Evolutionary conservation across 805 yeast genomes (phyloP), one percentile per base, ranked within the genome.

Genomic region (Ogataea minuta): DNA sequence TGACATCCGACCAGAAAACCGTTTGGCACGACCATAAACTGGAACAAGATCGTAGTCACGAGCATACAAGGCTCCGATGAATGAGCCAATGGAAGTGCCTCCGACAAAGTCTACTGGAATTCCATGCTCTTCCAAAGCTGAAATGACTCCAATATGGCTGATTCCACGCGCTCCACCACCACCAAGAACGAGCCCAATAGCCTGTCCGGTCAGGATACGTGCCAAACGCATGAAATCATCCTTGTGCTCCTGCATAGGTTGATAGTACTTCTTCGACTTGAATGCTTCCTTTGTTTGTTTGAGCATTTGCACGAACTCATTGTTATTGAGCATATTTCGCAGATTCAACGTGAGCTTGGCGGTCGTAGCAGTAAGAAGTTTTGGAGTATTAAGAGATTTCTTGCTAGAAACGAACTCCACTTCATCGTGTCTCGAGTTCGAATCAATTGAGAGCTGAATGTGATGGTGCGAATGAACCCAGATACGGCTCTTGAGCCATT

Each of bases 81-180:
- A 88, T 0, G 98, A 79, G 0, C 99, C 99, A 37, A 91, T 91
- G 0, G 97, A 90, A 0, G 99, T 91, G 2, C 99, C 99, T 1
- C 99, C 99, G 35, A 91, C 77, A 45, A 90, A 68, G 63, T 91
- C 99, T 25, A 93, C 81, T 0, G 99, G 99, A 10, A 91, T 84
- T 0, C 97, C 97, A 39, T 80, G 79, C 47, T 86, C 95, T 59
- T 91, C 98, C 8, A 91, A 64, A 0, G 97, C 96, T 35, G 79
- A 77, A n/a, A 91, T 76, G 3, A 93, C 82, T 3, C 99, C 99
- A 28, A 91, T 71, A 59, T 91, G 99, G 10, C 96, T 77, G 10
- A 91, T 71, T 1, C 99, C 99, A 50, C 98, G 71, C 0, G 98
- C 96, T 29, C 99, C 99, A 28, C 99, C 99, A 10, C 99, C 99